Evolutionary conservation across 768 basidiomycete species (phyloP).

Genomic region (Phallus indusiatus): DNA sequence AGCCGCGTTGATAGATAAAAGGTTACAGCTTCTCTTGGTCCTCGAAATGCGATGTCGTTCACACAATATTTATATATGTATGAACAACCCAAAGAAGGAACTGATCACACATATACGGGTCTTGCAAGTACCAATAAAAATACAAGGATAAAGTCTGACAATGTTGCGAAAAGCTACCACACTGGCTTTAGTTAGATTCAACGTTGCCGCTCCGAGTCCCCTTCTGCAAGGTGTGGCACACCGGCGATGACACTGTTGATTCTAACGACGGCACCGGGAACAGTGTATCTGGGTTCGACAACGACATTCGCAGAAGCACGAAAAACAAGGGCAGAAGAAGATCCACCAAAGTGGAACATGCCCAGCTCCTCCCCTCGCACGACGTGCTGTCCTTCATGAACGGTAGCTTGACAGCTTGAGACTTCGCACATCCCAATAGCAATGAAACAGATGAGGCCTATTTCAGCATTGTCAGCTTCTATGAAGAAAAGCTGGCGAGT

Average conservation of each 20-base stretch:
- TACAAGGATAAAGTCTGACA: too few relatives aligned
- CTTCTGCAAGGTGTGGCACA: too few relatives aligned
- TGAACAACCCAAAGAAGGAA: too few relatives aligned
- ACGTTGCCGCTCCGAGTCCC: too few relatives aligned
- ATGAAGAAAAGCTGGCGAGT: slow-evolving; percentile 48
- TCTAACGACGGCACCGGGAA: slow-evolving; percentile 6
- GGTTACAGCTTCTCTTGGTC: too few relatives aligned
- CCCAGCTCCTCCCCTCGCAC: slow-evolving; percentile 49
- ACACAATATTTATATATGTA: too few relatives aligned
- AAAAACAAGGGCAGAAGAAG: slow-evolving; percentile 42
- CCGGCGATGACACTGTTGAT: slow-evolving; percentile 5
- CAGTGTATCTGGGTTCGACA: neutral
- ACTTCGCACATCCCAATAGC: slow-evolving; percentile 55
- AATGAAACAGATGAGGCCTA: slow-evolving; percentile 50
- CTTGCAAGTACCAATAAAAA: too few relatives aligned
- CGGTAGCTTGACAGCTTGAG: slow-evolving; percentile 46
- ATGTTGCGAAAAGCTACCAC: too few relatives aligned
- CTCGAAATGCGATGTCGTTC: too few relatives aligned
- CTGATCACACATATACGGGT: too few relatives aligned
- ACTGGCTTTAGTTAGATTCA: too few relatives aligned
- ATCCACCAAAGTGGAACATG: slow-evolving; percentile 58
- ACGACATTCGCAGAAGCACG: slow-evolving; percentile 19
- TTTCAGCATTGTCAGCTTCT: slow-evolving; percentile 37
- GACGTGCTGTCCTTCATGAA: slow-evolving; percentile 34
- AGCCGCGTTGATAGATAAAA: too few relatives aligned